These are phyloP conservation scores for Botryotinia globosa DNA, from an alignment of 2,329 filamentous ascomycete genomes.

Conservation along the genomic window DNA sequence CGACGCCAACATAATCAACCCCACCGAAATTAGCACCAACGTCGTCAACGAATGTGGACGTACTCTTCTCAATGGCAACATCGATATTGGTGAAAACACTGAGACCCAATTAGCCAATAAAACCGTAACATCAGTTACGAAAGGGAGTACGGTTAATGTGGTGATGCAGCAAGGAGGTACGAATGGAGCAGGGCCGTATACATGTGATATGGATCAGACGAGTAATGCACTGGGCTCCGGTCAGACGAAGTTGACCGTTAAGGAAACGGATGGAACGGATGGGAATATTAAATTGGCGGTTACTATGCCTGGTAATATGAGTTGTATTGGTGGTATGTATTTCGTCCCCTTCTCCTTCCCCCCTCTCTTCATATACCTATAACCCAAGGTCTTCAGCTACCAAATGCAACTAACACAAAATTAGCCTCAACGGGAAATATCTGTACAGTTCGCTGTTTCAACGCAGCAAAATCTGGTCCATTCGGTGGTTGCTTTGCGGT, in stretches of 20 bases:
- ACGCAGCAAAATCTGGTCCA: conserved; percentile 54
- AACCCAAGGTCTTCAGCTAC: too few relatives aligned
- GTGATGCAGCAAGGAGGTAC: conserved; percentile 54
- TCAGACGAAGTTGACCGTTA: conserved; percentile 4
- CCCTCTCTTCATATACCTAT: not conserved
- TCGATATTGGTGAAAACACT: conserved; percentile 57
- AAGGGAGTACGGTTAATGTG: conserved; percentile 47
- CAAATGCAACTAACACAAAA: not conserved
- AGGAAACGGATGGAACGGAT: not conserved
- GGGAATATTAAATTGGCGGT: conserved; percentile 3
- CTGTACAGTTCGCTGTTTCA: conserved; percentile 58
- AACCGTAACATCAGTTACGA: conserved; percentile 49
- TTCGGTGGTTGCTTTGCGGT: conserved; percentile 59
- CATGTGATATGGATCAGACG: conserved; percentile 52
- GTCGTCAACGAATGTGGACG: conserved; percentile 60
- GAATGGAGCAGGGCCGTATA: conserved; percentile 55
- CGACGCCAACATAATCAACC: conserved; percentile 61
- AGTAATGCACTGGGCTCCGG: conserved; percentile 29
- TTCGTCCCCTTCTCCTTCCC: too few relatives aligned
- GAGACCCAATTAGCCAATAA: conserved; percentile 49
- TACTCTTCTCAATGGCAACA: conserved; percentile 58
- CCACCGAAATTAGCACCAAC: conserved; percentile 51
- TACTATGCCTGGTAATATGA: conserved; percentile 7
- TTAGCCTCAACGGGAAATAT: conserved; percentile 49
- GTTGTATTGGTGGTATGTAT: conserved; percentile 6